Conservation (phyloP, 2,329 filamentous ascomycete genomes). For the Fusarium annulatum region DNA sequence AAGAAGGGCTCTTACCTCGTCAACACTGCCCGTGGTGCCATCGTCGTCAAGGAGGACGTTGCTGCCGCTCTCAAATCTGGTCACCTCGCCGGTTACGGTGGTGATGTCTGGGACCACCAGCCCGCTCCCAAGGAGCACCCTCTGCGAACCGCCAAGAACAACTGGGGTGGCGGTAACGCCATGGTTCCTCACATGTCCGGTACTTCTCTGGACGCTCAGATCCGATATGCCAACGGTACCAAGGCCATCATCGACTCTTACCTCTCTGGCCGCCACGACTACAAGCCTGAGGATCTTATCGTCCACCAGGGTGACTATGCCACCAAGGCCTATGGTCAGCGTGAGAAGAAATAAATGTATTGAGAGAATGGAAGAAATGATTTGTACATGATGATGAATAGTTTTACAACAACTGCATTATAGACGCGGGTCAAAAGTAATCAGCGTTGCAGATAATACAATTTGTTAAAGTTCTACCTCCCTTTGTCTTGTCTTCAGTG, state of each 20-base stretch:
- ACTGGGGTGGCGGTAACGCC: constrained; percentile 96
- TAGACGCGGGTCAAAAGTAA: constrained; percentile 38
- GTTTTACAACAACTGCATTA: constrained; percentile 32
- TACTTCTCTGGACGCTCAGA: constrained; percentile 97
- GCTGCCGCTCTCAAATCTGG: constrained; percentile 91
- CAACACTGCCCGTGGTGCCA: constrained; percentile 98
- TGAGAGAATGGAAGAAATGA: constrained; percentile 28
- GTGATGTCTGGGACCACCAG: constrained; percentile 97
- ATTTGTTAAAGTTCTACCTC: constrained; percentile 32
- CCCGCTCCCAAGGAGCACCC: constrained; percentile 93
- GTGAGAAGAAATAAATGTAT: constrained; percentile 56
- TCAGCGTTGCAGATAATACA: constrained; percentile 41
- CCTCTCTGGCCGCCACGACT: constrained; percentile 88
- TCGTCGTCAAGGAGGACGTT: constrained; percentile 99
- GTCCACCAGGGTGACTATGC: constrained; percentile 91
- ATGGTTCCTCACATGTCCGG: constrained; percentile 99
- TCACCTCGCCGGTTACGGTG: constrained; percentile 89
- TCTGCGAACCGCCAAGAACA: constrained; percentile 92
- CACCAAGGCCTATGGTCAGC: constrained; percentile 91
- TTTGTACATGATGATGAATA: constrained; percentile 41
- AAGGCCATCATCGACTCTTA: constrained; percentile 94
- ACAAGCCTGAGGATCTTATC: constrained; percentile 90
- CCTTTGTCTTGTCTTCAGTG: neutral
- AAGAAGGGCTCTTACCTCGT: constrained; percentile 97
- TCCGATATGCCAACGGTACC: constrained; percentile 86